phyloP scores from a whole-genome alignment of 2,329 filamentous ascomycete genomes.

The Arthrobotrys entomopaga region DNA sequence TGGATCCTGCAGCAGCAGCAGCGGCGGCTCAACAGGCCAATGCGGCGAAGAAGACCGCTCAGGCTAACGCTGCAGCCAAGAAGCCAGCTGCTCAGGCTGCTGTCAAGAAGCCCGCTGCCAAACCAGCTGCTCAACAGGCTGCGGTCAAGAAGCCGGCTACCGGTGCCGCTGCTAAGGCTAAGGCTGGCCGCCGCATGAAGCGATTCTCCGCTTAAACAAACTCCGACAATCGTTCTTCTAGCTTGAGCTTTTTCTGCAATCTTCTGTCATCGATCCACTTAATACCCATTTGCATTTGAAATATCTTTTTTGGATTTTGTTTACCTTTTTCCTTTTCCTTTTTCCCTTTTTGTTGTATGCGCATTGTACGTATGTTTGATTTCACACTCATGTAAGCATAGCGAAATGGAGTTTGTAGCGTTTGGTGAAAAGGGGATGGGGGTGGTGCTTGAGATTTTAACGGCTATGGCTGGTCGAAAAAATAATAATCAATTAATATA shows the following conservation, averaged over 20 bases:
- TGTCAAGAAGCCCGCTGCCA: not conserved
- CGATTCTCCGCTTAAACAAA: constrained; percentile 8
- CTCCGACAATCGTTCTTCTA: not conserved
- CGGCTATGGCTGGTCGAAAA: no score
- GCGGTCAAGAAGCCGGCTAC: not conserved
- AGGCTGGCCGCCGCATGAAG: not conserved
- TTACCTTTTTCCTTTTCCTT: not conserved
- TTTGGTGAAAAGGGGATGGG: no score
- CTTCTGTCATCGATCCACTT: not conserved
- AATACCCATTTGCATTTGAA: not conserved
- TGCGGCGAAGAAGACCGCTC: not conserved
- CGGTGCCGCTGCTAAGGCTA: not conserved
- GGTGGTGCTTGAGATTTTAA: no score
- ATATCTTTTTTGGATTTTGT: not conserved
- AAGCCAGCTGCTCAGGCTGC: not conserved
- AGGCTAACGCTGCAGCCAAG: not conserved
- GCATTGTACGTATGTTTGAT: not conserved
- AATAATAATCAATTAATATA: no score
- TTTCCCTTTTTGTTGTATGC: not conserved
- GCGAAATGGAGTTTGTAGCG: constrained; percentile 8
- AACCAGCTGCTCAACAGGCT: constrained; percentile 1
- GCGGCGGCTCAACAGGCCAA: not conserved
- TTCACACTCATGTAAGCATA: constrained; percentile 11
- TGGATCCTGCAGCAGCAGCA: not conserved
- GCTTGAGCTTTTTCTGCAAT: no score